A percentile compares a stretch with the other conserved stretches of the same genome.
Evolutionary conservation across 192 early-diverging fungal genomes (phyloP).

Genomic region (Podila clonocystis): DNA sequence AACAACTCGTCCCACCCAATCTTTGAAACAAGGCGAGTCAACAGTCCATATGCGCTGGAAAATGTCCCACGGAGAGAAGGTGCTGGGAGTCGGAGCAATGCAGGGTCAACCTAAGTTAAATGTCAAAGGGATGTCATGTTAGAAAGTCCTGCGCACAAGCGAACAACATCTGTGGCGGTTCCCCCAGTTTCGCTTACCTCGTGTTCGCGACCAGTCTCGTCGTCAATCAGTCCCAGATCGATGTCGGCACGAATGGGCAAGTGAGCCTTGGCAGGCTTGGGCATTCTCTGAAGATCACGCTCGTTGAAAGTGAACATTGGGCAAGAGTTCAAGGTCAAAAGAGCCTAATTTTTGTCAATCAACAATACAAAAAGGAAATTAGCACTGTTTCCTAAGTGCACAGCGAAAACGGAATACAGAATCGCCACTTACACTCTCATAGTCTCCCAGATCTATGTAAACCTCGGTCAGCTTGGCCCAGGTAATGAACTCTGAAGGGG

Average conservation of each 20-base stretch:
- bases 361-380: neutral
- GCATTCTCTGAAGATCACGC: slow-evolving; percentile 91
- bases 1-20: slow-evolving; percentile 98
- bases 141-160: neutral
- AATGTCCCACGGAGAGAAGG: slow-evolving; percentile 95
- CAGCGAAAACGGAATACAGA: no score
- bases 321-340: slow-evolving; percentile 96
- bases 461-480: slow-evolving; percentile 97
- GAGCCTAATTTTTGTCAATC: slow-evolving; percentile 63
- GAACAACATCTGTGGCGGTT: neutral
- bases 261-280: slow-evolving; percentile 86
- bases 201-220: slow-evolving; percentile 64
- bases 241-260: slow-evolving; percentile 89
- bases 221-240: slow-evolving; percentile 65
- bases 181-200: slow-evolving; percentile 48
- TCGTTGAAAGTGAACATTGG: slow-evolving; percentile 98
- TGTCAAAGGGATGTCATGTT: neutral
- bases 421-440: slow-evolving; percentile 69
- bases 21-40: slow-evolving; percentile 81
- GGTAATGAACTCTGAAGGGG: slow-evolving; percentile 94
- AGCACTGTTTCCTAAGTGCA: neutral
- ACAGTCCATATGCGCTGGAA: slow-evolving; percentile 83
- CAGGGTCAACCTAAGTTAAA: slow-evolving; percentile 59
- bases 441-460: slow-evolving; percentile 89
- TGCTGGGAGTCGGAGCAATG: slow-evolving; percentile 86